Percentiles rank a stretch among this genome's conserved stretches.
Evolutionary conservation across 2,329 filamentous ascomycete genomes (phyloP).

Genomic region (Aureobasidium vineae): DNA sequence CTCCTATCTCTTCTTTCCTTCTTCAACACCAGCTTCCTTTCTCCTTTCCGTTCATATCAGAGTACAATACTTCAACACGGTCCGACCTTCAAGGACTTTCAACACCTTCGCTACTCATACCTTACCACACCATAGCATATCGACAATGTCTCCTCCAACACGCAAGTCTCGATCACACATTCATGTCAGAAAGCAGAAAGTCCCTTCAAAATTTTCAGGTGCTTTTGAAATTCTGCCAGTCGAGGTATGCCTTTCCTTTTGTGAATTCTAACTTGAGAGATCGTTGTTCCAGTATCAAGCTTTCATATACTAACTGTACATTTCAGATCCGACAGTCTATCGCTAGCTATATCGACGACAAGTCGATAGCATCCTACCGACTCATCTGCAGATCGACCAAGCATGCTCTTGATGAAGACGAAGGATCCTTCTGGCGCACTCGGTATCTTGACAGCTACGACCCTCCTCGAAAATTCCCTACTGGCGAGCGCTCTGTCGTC

Average conservation of each 20-base stretch:
- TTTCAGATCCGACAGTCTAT: constrained; percentile 45
- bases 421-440: constrained; percentile 49
- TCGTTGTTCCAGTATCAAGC: not conserved
- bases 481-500: constrained; percentile 27
- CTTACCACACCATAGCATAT: not conserved
- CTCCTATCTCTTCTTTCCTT: not conserved
- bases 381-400: constrained; percentile 42
- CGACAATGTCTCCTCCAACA: not conserved
- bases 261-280: not conserved
- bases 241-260: constrained; percentile 31
- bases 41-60: not conserved
- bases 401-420: constrained; percentile 43
- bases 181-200: not conserved
- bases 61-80: not conserved
- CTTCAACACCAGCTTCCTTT: not conserved
- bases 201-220: not conserved
- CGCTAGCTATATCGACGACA: constrained; percentile 42
- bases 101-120: not conserved
- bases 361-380: constrained; percentile 46
- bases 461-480: constrained; percentile 22
- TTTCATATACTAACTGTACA: constrained; percentile 16
- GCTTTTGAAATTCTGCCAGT: constrained; percentile 33
- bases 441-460: constrained; percentile 48
- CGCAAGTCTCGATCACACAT: not conserved
- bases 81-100: not conserved